Evolutionary conservation across 1,284 basidiomycete genomes (phyloP).

Genomic region (Ceratobasidium sp.): DNA sequence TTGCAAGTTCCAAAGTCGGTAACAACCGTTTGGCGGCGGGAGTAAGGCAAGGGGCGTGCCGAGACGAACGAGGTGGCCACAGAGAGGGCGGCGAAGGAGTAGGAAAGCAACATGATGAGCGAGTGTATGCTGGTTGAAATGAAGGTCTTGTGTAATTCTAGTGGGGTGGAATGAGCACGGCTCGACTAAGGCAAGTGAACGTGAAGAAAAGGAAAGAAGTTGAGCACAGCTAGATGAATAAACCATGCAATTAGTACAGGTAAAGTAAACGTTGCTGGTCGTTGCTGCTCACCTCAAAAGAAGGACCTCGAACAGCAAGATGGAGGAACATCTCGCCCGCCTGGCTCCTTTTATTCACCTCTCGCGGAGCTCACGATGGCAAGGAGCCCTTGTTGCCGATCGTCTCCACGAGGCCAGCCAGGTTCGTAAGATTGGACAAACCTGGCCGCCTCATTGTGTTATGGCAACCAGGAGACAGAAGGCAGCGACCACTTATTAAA

Average conservation of each 20-base stretch:
- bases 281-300: slow-evolving; percentile 31
- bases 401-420: slow-evolving; percentile 1
- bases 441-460: not conserved
- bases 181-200: slow-evolving; percentile 32
- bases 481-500: slow-evolving; percentile 4
- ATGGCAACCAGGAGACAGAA: slow-evolving; percentile 13
- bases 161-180: slow-evolving; percentile 29
- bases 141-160: not conserved
- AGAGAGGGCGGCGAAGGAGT: slow-evolving; percentile 20
- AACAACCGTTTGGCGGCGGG: slow-evolving; percentile 20
- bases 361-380: not conserved
- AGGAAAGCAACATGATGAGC: slow-evolving; percentile 20
- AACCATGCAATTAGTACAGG: not conserved
- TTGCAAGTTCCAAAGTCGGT: slow-evolving; percentile 47
- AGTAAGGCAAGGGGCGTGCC: slow-evolving; percentile 25
- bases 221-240: slow-evolving; percentile 23
- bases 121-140: not conserved
- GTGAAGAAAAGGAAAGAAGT: slow-evolving; percentile 25
- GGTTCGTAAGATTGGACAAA: not conserved
- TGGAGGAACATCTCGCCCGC: not conserved
- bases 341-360: not conserved
- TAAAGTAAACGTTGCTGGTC: too few relatives aligned
- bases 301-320: slow-evolving; percentile 34
- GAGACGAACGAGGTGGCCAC: slow-evolving; percentile 17
- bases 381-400: not conserved